A percentile compares a stretch with the other conserved stretches of the same genome.
phyloP scores from a whole-genome alignment of 2,329 filamentous ascomycete species.

The Aspergillus cejpii region DNA sequence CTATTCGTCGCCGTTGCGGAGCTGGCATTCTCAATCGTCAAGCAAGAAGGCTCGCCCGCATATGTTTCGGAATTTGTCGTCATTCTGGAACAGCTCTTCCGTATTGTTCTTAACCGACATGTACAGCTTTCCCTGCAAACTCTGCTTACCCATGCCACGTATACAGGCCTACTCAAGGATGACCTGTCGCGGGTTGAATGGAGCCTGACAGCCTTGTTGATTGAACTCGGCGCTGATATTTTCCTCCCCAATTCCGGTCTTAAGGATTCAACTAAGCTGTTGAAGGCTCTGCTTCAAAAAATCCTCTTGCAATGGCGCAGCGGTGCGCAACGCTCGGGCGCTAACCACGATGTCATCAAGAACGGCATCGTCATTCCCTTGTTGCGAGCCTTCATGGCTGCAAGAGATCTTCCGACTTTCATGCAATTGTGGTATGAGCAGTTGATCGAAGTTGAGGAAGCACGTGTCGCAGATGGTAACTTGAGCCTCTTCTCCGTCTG shows the following conservation, averaged over 20 bases:
- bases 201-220: constrained; percentile 37
- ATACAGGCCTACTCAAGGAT: constrained; percentile 36
- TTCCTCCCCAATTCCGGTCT: constrained; percentile 42
- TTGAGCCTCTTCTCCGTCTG: constrained; percentile 34
- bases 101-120: constrained; percentile 34
- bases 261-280: constrained; percentile 29
- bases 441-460: constrained; percentile 32
- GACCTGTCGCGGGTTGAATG: constrained; percentile 33
- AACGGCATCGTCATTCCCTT: constrained; percentile 36
- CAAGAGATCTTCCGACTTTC: constrained; percentile 38
- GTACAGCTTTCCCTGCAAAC: constrained; percentile 38
- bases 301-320: constrained; percentile 30
- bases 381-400: constrained; percentile 35
- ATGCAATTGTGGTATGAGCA: constrained; percentile 38
- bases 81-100: constrained; percentile 36
- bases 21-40: constrained; percentile 32
- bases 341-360: constrained; percentile 33
- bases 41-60: constrained; percentile 21
- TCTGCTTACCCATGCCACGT: constrained; percentile 37
- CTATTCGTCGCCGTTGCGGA: constrained; percentile 43
- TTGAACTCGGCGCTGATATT: constrained; percentile 39
- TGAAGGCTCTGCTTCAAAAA: constrained; percentile 34
- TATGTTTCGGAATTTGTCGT: constrained; percentile 28
- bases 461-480: constrained; percentile 20
- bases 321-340: constrained; percentile 8